Conservation (phyloP, 2,329 filamentous ascomycete species). For the Stagonosporopsis rhizophila region DNA sequence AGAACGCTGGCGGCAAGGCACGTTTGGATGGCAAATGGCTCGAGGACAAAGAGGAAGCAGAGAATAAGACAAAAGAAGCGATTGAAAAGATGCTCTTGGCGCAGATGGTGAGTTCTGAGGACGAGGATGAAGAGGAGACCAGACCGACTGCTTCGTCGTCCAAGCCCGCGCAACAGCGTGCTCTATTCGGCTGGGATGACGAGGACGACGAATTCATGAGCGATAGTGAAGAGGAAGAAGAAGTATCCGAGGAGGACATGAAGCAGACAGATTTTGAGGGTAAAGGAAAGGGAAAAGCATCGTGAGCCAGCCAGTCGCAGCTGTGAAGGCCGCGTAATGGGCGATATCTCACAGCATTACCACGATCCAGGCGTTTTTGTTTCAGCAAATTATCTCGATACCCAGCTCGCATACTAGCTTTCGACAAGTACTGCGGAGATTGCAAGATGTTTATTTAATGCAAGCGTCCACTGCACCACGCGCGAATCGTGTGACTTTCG, state of each 20-base stretch:
- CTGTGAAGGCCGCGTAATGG: not conserved
- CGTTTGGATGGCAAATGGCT: conserved; percentile 89
- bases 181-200: conserved; percentile 80
- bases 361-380: conserved; percentile 9
- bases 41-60: conserved; percentile 90
- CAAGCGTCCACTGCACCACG: not conserved
- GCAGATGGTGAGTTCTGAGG: conserved; percentile 53
- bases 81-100: conserved; percentile 62
- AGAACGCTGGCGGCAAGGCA: conserved; percentile 70
- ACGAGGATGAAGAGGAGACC: conserved; percentile 37
- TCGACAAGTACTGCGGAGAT: conserved; percentile 3
- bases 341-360: not conserved
- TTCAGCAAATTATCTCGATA: conserved; percentile 16
- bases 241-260: conserved; percentile 43
- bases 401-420: conserved; percentile 13
- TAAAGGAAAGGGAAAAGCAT: conserved; percentile 54
- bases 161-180: conserved; percentile 47
- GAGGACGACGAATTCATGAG: conserved; percentile 64
- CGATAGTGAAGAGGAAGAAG: conserved; percentile 56
- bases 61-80: conserved; percentile 80
- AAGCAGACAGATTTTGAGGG: conserved; percentile 42
- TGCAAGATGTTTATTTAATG: not conserved
- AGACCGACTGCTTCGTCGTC: conserved; percentile 35
- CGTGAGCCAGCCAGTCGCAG: not conserved
- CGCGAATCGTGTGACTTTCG: not conserved